phyloP scores from a whole-genome alignment of 129 eudicot genomes.

The Flaveria bidentis region DNA sequence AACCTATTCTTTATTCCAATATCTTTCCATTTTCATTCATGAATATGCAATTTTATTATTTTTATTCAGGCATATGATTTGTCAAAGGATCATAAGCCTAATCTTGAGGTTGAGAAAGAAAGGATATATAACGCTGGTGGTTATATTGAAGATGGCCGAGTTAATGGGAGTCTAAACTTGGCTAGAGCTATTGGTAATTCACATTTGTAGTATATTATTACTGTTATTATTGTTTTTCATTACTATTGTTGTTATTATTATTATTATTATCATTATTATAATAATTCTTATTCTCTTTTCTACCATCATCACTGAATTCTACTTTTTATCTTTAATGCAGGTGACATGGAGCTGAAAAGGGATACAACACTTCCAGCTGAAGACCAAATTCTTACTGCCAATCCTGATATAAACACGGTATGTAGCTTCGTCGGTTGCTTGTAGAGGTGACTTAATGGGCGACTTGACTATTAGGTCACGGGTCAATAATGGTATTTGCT shows the following conservation, averaged over 20 bases:
- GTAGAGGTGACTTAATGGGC: slow-evolving; percentile 2
- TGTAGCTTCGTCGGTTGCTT: slow-evolving; percentile 32
- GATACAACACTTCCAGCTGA: slow-evolving; percentile 78
- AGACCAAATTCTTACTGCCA: slow-evolving; percentile 82
- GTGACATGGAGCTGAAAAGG: slow-evolving; percentile 85
- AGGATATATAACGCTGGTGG: slow-evolving; percentile 93
- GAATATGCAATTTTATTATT: slow-evolving; percentile 19
- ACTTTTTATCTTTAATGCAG: slow-evolving; percentile 43
- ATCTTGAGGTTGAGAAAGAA: slow-evolving; percentile 69
- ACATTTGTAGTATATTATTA: background rate
- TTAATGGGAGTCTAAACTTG: slow-evolving; percentile 85
- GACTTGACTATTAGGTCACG: background rate
- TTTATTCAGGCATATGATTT: slow-evolving; percentile 64
- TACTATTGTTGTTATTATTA: no score
- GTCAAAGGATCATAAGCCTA: slow-evolving; percentile 93
- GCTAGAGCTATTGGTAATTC: slow-evolving; percentile 84
- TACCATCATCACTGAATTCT: slow-evolving; percentile 11
- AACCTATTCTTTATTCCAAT: background rate
- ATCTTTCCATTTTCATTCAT: background rate
- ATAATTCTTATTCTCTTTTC: background rate
- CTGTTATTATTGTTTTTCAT: no score
- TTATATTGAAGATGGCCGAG: slow-evolving; percentile 74
- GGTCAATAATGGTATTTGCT: background rate
- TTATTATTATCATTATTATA: background rate
- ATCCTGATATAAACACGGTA: slow-evolving; percentile 87